Evolutionary conservation across 441 rosid species (phyloP), one percentile per base, ranked within the genome.

Genomic region (Isatis lusitanica): DNA sequence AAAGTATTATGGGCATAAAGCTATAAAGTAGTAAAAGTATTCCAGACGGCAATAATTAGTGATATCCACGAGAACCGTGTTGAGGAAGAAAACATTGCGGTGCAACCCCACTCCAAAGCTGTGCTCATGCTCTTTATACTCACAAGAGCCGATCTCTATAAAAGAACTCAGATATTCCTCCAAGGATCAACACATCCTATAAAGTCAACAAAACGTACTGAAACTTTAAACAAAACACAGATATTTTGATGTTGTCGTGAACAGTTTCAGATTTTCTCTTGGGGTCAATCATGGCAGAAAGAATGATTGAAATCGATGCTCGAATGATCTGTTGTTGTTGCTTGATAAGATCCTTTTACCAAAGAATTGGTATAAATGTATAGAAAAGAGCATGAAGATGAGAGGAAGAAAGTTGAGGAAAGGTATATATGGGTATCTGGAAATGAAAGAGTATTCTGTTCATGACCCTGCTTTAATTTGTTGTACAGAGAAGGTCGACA

Each of bases 81-180:
- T 83, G 8, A 87, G 64, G 76, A 83, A 87, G 73, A 60, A 85
- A 3, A 88, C 88, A 75, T 83, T 0, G 85, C 66, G 0, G 82
- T 75, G 5, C 87, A 87, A 68, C 83, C 70, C 87, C 92, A 84
- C 3, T 87, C 81, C 70, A 87, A 68, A 6, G 89, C 81, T 2
- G 83, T 87, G 40, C 80, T 68, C 17, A 75, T 69, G 47, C 87
- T 85, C 74, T 77, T 75, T 85, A 87, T 82, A 16, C 66, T 80
- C 9, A 71, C 63, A 0, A 85, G 88, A 4, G 88, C 80, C 50
- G 2, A 21, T 80, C 81, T 2, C 79, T 79, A 71, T 82, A 84
- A 79, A 87, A 87, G 53, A 87, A 88, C 73, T 85, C 88, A 0
- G 86, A 80, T 88, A 84, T 84, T 50, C 90, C 92, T 0, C 82